Conservation (phyloP, 495 filamentous ascomycete species). For the Aspergillus olivimuriae region DNA sequence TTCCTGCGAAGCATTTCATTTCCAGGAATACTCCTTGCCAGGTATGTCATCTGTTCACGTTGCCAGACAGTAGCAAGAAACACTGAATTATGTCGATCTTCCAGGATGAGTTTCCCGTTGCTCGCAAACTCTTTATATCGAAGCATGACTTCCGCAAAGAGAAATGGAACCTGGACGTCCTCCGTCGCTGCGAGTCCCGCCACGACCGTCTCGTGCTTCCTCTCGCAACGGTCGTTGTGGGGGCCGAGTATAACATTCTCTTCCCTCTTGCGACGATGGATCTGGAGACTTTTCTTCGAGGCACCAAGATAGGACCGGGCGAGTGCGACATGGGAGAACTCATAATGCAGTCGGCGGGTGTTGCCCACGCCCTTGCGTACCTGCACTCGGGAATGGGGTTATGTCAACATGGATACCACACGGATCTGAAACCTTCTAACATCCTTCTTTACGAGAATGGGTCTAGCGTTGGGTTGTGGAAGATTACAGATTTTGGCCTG, state of each 20-base stretch:
- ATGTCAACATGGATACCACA: slow-evolving; percentile 15
- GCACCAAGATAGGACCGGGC: neutral
- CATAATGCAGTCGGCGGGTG: slow-evolving; percentile 1
- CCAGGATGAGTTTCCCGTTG: slow-evolving; percentile 5
- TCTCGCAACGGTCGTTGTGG: slow-evolving; percentile 11
- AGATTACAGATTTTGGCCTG: slow-evolving; percentile 21
- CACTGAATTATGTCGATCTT: no score
- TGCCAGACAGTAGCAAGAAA: no score
- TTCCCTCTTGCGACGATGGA: slow-evolving; percentile 10
- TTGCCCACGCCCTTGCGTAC: slow-evolving; percentile 13
- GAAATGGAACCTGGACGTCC: slow-evolving; percentile 2
- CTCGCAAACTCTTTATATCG: slow-evolving; percentile 2
- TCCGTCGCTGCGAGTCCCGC: slow-evolving; percentile 1
- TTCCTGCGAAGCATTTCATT: slow-evolving; percentile 5
- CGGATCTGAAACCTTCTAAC: slow-evolving; percentile 22
- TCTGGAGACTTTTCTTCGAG: slow-evolving; percentile 9
- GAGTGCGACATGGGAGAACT: slow-evolving; percentile 1
- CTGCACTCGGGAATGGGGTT: slow-evolving; percentile 10
- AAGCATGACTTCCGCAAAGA: slow-evolving; percentile 2
- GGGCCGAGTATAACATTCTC: slow-evolving; percentile 8
- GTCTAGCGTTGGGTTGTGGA: slow-evolving; percentile 16
- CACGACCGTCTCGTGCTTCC: slow-evolving; percentile 5
- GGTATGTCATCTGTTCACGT: no score
- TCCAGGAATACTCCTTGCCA: neutral
- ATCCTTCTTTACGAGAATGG: slow-evolving; percentile 12